These are phyloP conservation scores for Apiotrichum mycotoxinovorans DNA, from an alignment of 1,284 basidiomycete species.

Conservation along the genomic window DNA sequence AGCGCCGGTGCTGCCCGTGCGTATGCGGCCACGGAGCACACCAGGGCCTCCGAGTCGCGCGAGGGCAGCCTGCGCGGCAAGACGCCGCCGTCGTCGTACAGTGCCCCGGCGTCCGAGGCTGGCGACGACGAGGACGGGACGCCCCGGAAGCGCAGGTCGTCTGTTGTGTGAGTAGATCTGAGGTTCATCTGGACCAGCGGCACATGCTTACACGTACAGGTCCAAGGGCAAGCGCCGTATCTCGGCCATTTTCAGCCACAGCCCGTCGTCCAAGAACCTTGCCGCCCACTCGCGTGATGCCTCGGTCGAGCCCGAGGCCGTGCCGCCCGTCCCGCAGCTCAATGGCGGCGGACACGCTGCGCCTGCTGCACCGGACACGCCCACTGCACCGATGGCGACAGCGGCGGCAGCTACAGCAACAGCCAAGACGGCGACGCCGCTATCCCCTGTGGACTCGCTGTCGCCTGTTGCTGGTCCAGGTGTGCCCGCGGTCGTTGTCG, in stretches of 20 bases:
- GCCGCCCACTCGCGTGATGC: background rate
- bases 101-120: background rate
- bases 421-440: too few species aligned
- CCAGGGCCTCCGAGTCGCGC: background rate
- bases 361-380: background rate
- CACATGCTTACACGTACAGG: slow-evolving; percentile 9
- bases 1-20: background rate
- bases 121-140: background rate
- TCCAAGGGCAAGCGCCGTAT: slow-evolving; percentile 35
- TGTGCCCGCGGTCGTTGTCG: background rate
- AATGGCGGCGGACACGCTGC: background rate
- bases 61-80: background rate
- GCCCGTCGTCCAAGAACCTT: background rate
- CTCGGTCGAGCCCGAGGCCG: slow-evolving; percentile 8
- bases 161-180: background rate
- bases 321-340: background rate
- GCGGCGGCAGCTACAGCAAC: too few species aligned
- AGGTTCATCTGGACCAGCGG: background rate
- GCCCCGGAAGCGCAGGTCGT: background rate
- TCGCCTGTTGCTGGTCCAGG: too few species aligned
- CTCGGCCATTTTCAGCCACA: slow-evolving; percentile 36
- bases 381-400: background rate
- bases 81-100: background rate
- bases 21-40: background rate
- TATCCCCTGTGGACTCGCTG: too few species aligned